These are phyloP conservation scores for Candida jianshihensis DNA, from an alignment of 805 yeast species.

Conservation along the genomic window DNA sequence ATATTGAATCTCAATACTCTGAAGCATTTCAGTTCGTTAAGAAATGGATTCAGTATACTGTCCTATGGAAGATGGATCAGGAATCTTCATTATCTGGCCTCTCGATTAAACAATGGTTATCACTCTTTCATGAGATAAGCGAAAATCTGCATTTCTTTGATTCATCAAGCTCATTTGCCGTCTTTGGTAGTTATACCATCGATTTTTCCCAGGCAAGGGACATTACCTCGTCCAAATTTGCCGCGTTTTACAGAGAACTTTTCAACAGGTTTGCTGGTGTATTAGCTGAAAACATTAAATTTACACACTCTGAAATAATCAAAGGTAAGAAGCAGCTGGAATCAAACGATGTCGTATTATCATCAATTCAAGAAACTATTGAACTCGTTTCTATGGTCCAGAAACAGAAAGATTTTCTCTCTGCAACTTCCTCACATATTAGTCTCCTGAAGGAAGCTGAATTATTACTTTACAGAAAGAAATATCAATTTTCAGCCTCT, in stretches of 20 bases:
- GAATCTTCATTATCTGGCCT: constrained; percentile 32
- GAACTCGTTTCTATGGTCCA: constrained; percentile 34
- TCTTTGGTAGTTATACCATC: constrained; percentile 37
- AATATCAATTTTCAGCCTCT: constrained; percentile 40
- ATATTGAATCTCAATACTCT: constrained; percentile 27
- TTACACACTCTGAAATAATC: constrained; percentile 26
- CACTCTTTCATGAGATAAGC: constrained; percentile 36
- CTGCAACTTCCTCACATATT: constrained; percentile 3
- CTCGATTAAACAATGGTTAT: constrained; percentile 41
- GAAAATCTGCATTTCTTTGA: constrained; percentile 43
- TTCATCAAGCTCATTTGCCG: constrained; percentile 31
- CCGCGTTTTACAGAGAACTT: constrained; percentile 48
- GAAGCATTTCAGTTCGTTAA: constrained; percentile 31
- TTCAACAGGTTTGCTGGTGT: constrained; percentile 32
- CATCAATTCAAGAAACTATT: constrained; percentile 33
- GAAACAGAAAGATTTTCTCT: constrained; percentile 12
- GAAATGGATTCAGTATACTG: constrained; percentile 50
- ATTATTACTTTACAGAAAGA: constrained; percentile 31
- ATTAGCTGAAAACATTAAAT: constrained; percentile 26
- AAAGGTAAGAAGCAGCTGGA: constrained; percentile 33
- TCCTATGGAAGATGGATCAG: constrained; percentile 50
- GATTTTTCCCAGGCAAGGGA: constrained; percentile 48
- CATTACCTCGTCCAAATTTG: constrained; percentile 46
- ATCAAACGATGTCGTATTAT: constrained; percentile 23
- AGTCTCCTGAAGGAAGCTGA: constrained; percentile 25